Evolutionary conservation across 352 stramenopile genomes (phyloP).

Genomic region (Aphanomyces euteiches): DNA sequence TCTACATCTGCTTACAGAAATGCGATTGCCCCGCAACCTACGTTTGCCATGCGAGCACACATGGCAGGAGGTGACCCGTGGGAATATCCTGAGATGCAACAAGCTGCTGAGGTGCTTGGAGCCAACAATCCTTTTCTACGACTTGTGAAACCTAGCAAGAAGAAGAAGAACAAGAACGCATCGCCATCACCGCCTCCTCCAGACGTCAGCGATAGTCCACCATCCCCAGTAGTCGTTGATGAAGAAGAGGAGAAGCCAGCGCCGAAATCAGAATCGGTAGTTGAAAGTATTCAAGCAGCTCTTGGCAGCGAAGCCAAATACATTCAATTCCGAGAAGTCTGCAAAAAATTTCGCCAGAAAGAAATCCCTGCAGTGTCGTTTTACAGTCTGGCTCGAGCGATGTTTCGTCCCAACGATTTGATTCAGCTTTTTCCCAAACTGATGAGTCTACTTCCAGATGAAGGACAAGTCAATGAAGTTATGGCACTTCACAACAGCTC

Average conservation of each 20-base stretch:
- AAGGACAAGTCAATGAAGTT: slow-evolving; percentile 23
- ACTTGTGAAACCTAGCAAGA: slow-evolving; percentile 69
- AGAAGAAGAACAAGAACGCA: slow-evolving; percentile 59
- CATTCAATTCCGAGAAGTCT: slow-evolving; percentile 74
- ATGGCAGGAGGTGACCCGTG: slow-evolving; percentile 57
- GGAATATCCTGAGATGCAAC: slow-evolving; percentile 69
- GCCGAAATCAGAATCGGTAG: slow-evolving; percentile 62
- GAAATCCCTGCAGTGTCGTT: slow-evolving; percentile 63
- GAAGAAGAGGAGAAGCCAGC: slow-evolving; percentile 28
- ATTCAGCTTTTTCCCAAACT: slow-evolving; percentile 71
- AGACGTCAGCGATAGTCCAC: not conserved
- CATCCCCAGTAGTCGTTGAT: slow-evolving; percentile 29
- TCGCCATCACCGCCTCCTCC: slow-evolving; percentile 33
- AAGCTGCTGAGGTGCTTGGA: slow-evolving; percentile 59
- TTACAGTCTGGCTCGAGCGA: slow-evolving; percentile 61
- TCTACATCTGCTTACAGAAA: slow-evolving; percentile 51
- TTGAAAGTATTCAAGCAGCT: slow-evolving; percentile 72
- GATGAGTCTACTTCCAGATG: slow-evolving; percentile 39
- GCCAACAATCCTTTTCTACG: slow-evolving; percentile 78
- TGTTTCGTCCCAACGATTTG: slow-evolving; percentile 64
- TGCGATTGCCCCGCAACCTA: slow-evolving; percentile 60
- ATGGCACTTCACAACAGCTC: slow-evolving; percentile 24
- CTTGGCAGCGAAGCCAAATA: slow-evolving; percentile 80
- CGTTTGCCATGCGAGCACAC: slow-evolving; percentile 65
- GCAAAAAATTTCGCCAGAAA: slow-evolving; percentile 58